phyloP scores from a whole-genome alignment of 805 yeast genomes.

The Teunomyces lycoperdinae region DNA sequence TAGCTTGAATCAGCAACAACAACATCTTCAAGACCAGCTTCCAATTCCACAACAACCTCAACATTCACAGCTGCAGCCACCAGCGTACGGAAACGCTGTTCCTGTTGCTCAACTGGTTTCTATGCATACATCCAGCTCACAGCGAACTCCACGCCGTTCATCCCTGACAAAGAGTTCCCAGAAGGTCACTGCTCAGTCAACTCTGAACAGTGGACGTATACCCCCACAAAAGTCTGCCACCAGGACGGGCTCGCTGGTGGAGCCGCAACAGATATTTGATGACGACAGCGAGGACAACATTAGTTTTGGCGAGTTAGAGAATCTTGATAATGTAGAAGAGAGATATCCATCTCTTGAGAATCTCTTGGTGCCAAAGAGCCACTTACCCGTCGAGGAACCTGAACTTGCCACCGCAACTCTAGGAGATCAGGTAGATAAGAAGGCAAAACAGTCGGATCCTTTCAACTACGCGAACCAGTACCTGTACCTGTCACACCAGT shows the following conservation, averaged over 20 bases:
- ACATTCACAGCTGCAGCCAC: neutral
- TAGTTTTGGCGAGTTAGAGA: slow-evolving; percentile 34
- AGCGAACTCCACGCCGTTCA: slow-evolving; percentile 1
- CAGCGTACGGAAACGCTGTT: neutral
- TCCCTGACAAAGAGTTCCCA: slow-evolving; percentile 3
- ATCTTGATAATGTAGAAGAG: slow-evolving; percentile 46
- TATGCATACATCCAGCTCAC: neutral
- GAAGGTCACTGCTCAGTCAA: neutral
- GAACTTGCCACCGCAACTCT: neutral
- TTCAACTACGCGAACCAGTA: slow-evolving; percentile 18
- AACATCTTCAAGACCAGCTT: neutral
- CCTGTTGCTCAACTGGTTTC: neutral
- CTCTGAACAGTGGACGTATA: neutral
- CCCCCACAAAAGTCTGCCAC: neutral
- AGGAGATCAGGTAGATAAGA: slow-evolving; percentile 4
- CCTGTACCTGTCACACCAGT: slow-evolving; percentile 12
- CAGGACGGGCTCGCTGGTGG: slow-evolving; percentile 1
- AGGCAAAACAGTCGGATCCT: slow-evolving; percentile 19
- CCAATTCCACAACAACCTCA: neutral
- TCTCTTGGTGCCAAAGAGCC: slow-evolving; percentile 6
- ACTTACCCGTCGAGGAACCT: neutral
- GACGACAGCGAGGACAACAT: neutral
- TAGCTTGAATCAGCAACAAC: slow-evolving; percentile 3
- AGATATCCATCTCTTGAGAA: slow-evolving; percentile 51
- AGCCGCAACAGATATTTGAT: slow-evolving; percentile 1